Base-by-base conservation (phyloP, 148 eudicot genomes). In the Dysphania ambrosioides region DNA sequence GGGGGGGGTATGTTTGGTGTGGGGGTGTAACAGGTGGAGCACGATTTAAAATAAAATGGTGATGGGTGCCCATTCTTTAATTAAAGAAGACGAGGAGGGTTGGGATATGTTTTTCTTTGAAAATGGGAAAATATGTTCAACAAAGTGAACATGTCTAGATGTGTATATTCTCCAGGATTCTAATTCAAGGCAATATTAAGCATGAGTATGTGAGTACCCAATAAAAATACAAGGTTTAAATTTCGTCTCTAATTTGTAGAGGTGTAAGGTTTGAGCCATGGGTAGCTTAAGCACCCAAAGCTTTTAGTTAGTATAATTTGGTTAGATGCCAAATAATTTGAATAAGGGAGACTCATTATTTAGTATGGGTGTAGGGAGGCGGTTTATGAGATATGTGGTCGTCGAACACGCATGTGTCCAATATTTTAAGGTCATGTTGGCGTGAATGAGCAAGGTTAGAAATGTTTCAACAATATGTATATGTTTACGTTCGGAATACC, bases 111-210 rank as follows among this genome's bases (percentile, higher is more conserved):
- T 9, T 26, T 24, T 3, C 8, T 5, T 16, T 16, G 1, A 35
- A 0, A 64, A 18, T 11, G 15, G 2, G 40, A 41, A 64, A 34
- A 44, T 4, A 6, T 40, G n/a, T n/a, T 40, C 44, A 40, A 40
- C 44, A 40, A 40, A 40, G 4, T 23, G 38, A 5, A 57, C 66
- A 72, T 72, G 75, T 12, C 75, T 30, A 5, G 75, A 72, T 16
- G 30, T 19, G 29, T 73, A 73, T 3, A 73, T 36, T 0, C 11
- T 16, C 9, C 41, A 19, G 11, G 68, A 9, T 18, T 5, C 26
- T 0, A 57, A 36, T 24, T 61, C 56, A 1, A 73, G 38, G n/a
- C 76, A 73, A 7, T 21, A 15, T 10, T 60, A 73, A 12, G 68
- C 57, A 62, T 15, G n/a, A n/a, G n/a, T n/a, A n/a, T n/a, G n/a